A percentile compares a stretch with the other conserved stretches of the same genome.
phyloP scores from a whole-genome alignment of 176 grass and related monocot species.

The Oryza glumipatula region DNA sequence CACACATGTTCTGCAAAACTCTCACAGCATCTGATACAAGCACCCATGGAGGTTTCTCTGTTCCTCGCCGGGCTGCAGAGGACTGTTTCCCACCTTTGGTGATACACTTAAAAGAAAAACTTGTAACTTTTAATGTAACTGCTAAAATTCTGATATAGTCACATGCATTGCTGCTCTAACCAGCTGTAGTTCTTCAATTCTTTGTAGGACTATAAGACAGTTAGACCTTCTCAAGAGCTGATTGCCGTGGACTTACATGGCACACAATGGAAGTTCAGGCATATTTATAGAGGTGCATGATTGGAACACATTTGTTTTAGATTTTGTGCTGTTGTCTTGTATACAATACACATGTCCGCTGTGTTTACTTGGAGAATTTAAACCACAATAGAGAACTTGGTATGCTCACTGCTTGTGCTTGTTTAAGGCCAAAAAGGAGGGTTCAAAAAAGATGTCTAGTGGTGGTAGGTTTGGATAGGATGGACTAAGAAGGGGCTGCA shows the following conservation, averaged over 20 bases:
- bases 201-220: slow-evolving; percentile 75
- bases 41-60: slow-evolving; percentile 96
- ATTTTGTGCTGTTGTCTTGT: not conserved
- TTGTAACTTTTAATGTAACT: not conserved
- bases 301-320: not conserved
- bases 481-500: not conserved
- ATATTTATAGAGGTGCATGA: slow-evolving; percentile 88
- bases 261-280: slow-evolving; percentile 74
- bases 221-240: slow-evolving; percentile 93
- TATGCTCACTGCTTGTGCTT: not conserved
- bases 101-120: slow-evolving; percentile 11
- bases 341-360: not conserved
- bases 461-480: not conserved
- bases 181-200: slow-evolving; percentile 20
- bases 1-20: slow-evolving; percentile 98
- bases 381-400: not conserved
- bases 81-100: slow-evolving; percentile 94
- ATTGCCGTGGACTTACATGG: slow-evolving; percentile 89
- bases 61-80: slow-evolving; percentile 92
- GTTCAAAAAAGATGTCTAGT: not conserved
- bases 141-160: not conserved
- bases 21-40: slow-evolving; percentile 97
- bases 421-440: not conserved
- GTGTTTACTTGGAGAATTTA: not conserved
- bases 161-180: slow-evolving; percentile 20